phyloP scores from a whole-genome alignment of 2,329 filamentous ascomycete species.

The Claviceps purpurea region DNA sequence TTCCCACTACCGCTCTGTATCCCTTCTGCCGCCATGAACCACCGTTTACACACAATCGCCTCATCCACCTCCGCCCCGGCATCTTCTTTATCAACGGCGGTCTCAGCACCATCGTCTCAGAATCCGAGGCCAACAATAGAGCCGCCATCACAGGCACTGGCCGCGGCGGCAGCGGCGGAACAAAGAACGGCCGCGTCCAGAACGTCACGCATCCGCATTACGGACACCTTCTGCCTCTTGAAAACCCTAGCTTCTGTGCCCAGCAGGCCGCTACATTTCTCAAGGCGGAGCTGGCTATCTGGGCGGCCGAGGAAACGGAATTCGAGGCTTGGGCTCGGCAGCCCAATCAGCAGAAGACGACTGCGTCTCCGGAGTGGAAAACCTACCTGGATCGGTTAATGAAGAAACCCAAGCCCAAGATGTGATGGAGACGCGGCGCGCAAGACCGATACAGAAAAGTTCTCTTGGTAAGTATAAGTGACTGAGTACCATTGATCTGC shows the following conservation, averaged over 20 bases:
- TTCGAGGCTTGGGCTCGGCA: constrained; percentile 43
- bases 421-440: constrained; percentile 9
- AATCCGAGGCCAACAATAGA: constrained; percentile 41
- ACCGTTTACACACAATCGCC: constrained; percentile 36
- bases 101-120: constrained; percentile 40
- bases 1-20: constrained; percentile 23
- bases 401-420: constrained; percentile 14
- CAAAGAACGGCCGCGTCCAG: constrained; percentile 50
- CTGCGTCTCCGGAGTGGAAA: constrained; percentile 35
- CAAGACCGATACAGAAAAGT: neutral
- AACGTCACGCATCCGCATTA: constrained; percentile 48
- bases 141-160: constrained; percentile 50
- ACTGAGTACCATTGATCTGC: no score
- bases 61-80: constrained; percentile 49
- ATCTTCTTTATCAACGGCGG: constrained; percentile 59
- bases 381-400: constrained; percentile 31
- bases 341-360: constrained; percentile 39
- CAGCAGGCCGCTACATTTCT: constrained; percentile 44
- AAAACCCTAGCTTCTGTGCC: constrained; percentile 56
- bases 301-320: constrained; percentile 41
- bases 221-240: constrained; percentile 78
- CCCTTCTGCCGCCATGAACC: constrained; percentile 59
- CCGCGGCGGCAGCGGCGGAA: constrained; percentile 54
- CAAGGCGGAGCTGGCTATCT: constrained; percentile 39
- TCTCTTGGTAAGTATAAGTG: neutral